Conservation (phyloP, 177 flowering plant species). For the Vitis hybrid region DNA sequence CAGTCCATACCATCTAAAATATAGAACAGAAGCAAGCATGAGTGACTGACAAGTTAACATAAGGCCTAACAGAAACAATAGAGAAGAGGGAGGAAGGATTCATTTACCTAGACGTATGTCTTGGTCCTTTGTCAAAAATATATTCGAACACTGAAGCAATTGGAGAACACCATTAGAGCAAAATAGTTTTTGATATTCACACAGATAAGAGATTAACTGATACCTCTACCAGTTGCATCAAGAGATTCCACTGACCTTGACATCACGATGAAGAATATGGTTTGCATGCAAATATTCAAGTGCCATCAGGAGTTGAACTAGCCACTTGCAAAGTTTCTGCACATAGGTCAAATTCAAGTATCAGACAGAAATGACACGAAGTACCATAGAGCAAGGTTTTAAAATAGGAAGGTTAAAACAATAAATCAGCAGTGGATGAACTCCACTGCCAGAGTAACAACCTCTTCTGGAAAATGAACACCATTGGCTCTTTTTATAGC, state of each 20-base stretch:
- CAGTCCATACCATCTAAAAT: too few species aligned
- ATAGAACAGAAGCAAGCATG: too few species aligned
- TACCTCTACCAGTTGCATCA: neutral
- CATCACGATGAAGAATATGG: slow-evolving; percentile 97
- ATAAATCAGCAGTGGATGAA: neutral
- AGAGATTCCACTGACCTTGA: slow-evolving; percentile 63
- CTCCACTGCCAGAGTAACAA: slow-evolving; percentile 13
- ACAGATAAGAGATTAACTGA: slow-evolving; percentile 4
- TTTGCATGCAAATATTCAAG: slow-evolving; percentile 90
- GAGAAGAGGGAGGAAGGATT: neutral
- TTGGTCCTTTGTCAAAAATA: slow-evolving; percentile 87
- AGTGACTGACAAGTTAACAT: too few species aligned
- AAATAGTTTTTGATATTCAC: slow-evolving; percentile 13
- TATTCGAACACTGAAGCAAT: slow-evolving; percentile 88
- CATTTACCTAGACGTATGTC: slow-evolving; percentile 89
- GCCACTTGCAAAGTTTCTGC: slow-evolving; percentile 96
- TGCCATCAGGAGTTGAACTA: slow-evolving; percentile 88
- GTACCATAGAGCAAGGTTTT: too few species aligned
- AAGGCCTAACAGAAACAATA: too few species aligned
- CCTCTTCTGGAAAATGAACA: slow-evolving; percentile 65
- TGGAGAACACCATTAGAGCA: slow-evolving; percentile 23
- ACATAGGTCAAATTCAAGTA: slow-evolving; percentile 7
- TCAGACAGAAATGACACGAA: slow-evolving; percentile 2
- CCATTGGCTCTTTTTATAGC: slow-evolving; percentile 56
- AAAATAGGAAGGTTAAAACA: too few species aligned